These are phyloP conservation scores for Conringia planisiliqua DNA, from an alignment of 345 rosid species.

Conservation along the genomic window DNA sequence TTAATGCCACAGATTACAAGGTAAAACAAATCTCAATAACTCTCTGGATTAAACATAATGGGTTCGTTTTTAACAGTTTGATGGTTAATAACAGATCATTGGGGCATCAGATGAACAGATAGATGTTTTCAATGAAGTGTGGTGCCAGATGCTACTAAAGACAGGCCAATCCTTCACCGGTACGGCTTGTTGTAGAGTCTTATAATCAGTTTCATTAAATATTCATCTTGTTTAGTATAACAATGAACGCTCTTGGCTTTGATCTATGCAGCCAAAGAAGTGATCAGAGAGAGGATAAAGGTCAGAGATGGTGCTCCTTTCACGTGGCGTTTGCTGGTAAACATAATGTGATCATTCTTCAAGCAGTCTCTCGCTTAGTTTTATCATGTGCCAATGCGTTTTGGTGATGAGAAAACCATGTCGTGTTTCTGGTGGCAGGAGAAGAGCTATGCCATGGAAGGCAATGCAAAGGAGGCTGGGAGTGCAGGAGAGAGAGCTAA, in stretches of 20 bases:
- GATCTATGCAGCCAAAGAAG: conserved; percentile 49
- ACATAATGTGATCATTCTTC: background rate
- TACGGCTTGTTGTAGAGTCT: conserved; percentile 27
- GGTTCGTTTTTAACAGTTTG: background rate
- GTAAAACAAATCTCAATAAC: conserved; percentile 32
- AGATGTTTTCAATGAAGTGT: conserved; percentile 88
- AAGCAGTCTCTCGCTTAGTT: background rate
- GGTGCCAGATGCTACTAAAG: conserved; percentile 61
- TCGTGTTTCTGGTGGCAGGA: conserved; percentile 47
- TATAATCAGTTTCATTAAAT: background rate
- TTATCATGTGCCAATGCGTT: background rate
- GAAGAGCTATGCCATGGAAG: conserved; percentile 47
- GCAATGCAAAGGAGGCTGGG: conserved; percentile 49
- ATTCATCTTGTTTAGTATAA: background rate
- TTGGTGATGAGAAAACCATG: background rate
- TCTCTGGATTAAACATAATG: background rate
- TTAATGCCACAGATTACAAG: conserved; percentile 64
- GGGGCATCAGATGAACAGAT: conserved; percentile 92
- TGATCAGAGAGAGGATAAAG: conserved; percentile 48
- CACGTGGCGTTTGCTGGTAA: conserved; percentile 82
- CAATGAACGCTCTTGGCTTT: background rate
- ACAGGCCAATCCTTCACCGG: conserved; percentile 61
- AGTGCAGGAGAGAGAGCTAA: conserved; percentile 49
- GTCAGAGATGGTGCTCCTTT: conserved; percentile 71
- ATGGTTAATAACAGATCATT: conserved; percentile 42